Evolutionary conservation across 2,329 filamentous ascomycete species (phyloP), one percentile per base, ranked within the genome.

Genomic region (Tolypocladium sp.): DNA sequence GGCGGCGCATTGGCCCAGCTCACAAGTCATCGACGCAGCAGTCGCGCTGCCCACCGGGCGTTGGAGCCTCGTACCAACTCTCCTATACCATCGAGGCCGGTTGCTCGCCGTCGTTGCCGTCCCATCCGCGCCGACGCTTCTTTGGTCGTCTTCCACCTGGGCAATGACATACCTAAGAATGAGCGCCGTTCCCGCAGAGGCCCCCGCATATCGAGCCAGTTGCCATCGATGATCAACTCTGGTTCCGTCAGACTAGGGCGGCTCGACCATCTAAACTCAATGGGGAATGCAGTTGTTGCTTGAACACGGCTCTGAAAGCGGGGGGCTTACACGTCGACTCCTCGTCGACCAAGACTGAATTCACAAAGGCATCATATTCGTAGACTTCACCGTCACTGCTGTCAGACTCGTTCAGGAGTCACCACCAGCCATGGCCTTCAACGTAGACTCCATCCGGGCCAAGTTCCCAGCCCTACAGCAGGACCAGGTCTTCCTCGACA

Each of bases 401-500:
- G 8, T 4, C 22, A 46, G 22, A 4, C 12, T 6, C 27, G 22
- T 44, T 20, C 9, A 13, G 3, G n/a, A 25, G 2, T 25, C 25
- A n/a, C n/a, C n/a, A 25, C 13, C 55, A 25, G 17, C 12, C 42
- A 57, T 57, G 37, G 35, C 15, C 22, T 52, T 53, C 8, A 57
- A 42, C 17, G 8, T 58, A 17, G 17, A 44, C 2, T 30, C 52
- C n/a, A 55, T 60, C 25, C 58, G 86, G 61, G 76, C 79, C 61
- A 77, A 80, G 58, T 92, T 92, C 74, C 89, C 89, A 40, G 87
- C 88, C 17, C 72, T 92, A 44, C 73, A 79, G 46, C 79, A 85
- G 61, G 77, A 85, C 54, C 88, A 91, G 67, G 79, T 92, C 56
- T 91, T 83, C 69, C 82, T 92, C 64, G 89, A 93, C 68, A 92